Evolutionary conservation across 176 grass and related monocot species (phyloP).

Genomic region (Dactylis glomerata): DNA sequence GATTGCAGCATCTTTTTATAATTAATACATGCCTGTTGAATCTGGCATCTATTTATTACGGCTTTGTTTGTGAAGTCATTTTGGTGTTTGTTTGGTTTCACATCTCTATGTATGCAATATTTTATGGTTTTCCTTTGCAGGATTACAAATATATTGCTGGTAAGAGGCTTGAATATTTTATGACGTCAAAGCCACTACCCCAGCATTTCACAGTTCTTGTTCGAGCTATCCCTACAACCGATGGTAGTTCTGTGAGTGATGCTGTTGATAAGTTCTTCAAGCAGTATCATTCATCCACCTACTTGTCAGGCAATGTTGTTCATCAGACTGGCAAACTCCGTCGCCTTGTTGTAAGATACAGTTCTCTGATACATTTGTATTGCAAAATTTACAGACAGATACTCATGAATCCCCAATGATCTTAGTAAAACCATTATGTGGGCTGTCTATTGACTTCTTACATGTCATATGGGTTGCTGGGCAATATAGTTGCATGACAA

Average conservation of each 20-base stretch:
- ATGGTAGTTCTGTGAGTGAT: conserved; percentile 61
- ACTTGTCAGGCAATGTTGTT: conserved; percentile 67
- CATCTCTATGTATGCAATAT: conserved; percentile 13
- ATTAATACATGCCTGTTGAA: neutral
- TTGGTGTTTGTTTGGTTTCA: conserved; percentile 7
- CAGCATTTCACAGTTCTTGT: conserved; percentile 91
- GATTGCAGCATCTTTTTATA: neutral
- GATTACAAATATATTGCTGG: conserved; percentile 80
- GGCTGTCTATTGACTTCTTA: neutral
- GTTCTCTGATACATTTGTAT: conserved; percentile 12
- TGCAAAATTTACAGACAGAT: conserved; percentile 9
- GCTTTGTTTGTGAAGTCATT: neutral
- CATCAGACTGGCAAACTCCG: conserved; percentile 80
- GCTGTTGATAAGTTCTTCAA: conserved; percentile 81
- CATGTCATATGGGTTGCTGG: neutral
- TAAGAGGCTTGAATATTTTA: conserved; percentile 84
- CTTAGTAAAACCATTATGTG: neutral
- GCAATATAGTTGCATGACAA: neutral
- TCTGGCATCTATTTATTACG: neutral
- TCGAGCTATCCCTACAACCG: conserved; percentile 66
- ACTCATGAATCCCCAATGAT: neutral
- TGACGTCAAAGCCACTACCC: conserved; percentile 62
- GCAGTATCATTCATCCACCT: conserved; percentile 79
- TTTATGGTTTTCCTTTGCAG: conserved; percentile 37
- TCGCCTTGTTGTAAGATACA: conserved; percentile 64